phyloP scores from a whole-genome alignment of 2,329 filamentous ascomycete genomes.

The Metarhizium guizhouense region DNA sequence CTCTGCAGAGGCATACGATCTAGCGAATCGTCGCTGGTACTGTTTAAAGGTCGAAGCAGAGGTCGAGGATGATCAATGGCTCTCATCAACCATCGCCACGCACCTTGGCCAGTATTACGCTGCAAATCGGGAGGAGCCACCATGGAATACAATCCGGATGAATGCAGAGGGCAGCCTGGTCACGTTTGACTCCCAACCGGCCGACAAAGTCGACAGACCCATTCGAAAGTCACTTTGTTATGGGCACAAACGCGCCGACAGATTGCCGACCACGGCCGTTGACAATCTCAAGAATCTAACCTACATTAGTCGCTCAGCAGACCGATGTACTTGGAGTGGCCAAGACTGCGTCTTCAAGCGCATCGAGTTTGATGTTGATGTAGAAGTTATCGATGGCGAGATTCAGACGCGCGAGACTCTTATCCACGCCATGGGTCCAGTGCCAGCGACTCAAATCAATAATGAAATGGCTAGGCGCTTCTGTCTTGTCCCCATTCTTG shows the following conservation, averaged over 20 bases:
- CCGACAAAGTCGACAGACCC: constrained; percentile 2
- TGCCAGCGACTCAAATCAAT: neutral
- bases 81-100: neutral
- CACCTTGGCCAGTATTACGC: constrained; percentile 3
- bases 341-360: constrained; percentile 12
- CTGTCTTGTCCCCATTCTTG: constrained; percentile 6
- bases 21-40: constrained; percentile 13
- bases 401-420: constrained; percentile 9
- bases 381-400: constrained; percentile 7
- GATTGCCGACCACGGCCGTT: constrained; percentile 6
- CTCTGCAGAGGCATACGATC: constrained; percentile 8
- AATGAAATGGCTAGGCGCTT: constrained; percentile 9
- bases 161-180: neutral
- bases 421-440: neutral
- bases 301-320: constrained; percentile 8
- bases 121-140: neutral
- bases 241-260: constrained; percentile 3
- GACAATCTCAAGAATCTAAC: constrained; percentile 5
- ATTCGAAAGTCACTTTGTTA: constrained; percentile 6
- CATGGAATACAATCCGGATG: constrained; percentile 1
- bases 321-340: constrained; percentile 7
- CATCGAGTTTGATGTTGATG: constrained; percentile 13
- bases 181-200: neutral
- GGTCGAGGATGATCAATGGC: neutral
- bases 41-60: constrained; percentile 7